These are phyloP conservation scores for Mucuna pruriens DNA, from an alignment of 306 rosid genomes.

Conservation along the genomic window DNA sequence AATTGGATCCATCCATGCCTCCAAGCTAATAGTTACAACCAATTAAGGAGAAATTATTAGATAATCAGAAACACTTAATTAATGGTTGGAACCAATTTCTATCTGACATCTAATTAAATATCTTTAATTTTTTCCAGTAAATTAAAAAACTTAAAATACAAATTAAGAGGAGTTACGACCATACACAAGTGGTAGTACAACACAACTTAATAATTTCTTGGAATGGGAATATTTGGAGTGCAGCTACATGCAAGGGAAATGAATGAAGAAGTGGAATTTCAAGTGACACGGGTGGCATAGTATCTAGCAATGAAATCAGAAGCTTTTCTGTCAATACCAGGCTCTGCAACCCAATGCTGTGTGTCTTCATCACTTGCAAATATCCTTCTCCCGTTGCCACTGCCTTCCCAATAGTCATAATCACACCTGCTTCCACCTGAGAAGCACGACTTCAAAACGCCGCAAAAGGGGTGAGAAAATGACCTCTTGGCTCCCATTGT, in stretches of 20 bases:
- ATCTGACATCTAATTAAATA: no score
- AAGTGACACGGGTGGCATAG: conserved; percentile 57
- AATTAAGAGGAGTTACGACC: no score
- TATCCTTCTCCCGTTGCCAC: conserved; percentile 51
- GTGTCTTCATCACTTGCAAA: conserved; percentile 72
- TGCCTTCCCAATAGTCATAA: conserved; percentile 48
- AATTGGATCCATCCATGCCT: no score
- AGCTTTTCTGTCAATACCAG: conserved; percentile 78
- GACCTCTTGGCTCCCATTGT: conserved; percentile 51
- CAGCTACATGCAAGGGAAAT: not conserved
- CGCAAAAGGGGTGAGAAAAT: conserved; percentile 47
- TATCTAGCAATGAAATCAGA: conserved; percentile 69
- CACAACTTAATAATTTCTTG: no score
- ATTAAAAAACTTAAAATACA: no score
- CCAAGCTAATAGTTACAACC: no score
- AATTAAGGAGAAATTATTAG: no score
- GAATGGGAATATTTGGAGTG: no score
- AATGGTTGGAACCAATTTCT: no score
- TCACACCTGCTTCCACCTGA: conserved; percentile 41
- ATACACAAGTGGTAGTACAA: no score
- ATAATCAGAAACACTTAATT: no score
- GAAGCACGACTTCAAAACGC: conserved; percentile 59
- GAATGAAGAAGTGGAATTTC: not conserved
- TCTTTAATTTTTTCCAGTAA: no score
- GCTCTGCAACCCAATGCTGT: conserved; percentile 69